Conservation (phyloP, 306 rosid genomes). For the Datisca glomerata region DNA sequence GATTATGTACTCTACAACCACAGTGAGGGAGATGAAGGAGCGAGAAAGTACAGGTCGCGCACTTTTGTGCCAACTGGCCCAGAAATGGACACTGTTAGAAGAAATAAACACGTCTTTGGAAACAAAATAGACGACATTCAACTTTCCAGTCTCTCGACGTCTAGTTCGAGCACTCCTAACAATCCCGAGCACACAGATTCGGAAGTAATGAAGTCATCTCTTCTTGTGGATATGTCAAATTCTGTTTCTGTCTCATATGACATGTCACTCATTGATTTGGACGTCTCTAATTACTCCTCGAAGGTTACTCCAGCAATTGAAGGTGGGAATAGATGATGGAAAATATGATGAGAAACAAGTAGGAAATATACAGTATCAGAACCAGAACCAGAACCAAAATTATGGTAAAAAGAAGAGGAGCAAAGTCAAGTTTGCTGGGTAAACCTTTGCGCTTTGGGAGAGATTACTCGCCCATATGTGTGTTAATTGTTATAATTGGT, state of each 20-base stretch:
- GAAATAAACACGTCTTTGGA: constrained; percentile 48
- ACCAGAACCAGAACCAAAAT: too few relatives aligned
- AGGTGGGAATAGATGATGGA: constrained; percentile 30
- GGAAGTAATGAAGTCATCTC: constrained; percentile 52
- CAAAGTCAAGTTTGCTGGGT: too few relatives aligned
- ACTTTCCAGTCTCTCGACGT: constrained; percentile 55
- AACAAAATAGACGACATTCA: constrained; percentile 85
- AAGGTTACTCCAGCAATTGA: constrained; percentile 68
- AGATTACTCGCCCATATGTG: too few relatives aligned
- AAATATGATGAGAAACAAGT: too few relatives aligned
- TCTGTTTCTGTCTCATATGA: constrained; percentile 47
- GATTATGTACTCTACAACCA: constrained; percentile 94
- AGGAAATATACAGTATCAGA: too few relatives aligned
- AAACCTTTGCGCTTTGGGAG: too few relatives aligned
- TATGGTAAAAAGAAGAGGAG: too few relatives aligned
- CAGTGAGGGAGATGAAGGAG: constrained; percentile 83
- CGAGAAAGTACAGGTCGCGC: constrained; percentile 80
- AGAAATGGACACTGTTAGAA: constrained; percentile 86
- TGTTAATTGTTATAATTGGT: too few relatives aligned
- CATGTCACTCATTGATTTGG: constrained; percentile 79
- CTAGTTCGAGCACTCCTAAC: constrained; percentile 39
- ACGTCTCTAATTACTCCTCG: constrained; percentile 58
- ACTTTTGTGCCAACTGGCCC: constrained; percentile 97
- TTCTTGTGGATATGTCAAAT: constrained; percentile 65
- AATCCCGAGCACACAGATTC: constrained; percentile 24